Evolutionary conservation across 352 stramenopile genomes (phyloP).

Genomic region (Pythium rishiriense): DNA sequence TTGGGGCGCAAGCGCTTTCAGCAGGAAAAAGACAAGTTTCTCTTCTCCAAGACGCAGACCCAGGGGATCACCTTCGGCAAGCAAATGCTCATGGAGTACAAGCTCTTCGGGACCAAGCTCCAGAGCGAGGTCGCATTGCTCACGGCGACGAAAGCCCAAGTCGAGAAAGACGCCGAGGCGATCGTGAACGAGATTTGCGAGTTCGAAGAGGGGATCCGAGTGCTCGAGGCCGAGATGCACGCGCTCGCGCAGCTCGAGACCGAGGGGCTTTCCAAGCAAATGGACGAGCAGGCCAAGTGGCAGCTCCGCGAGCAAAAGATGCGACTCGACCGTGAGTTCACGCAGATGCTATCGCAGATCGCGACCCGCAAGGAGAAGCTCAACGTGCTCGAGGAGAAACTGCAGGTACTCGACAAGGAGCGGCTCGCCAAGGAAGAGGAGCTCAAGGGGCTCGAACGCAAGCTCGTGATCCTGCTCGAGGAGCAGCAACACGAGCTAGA

Average conservation of each 20-base stretch:
- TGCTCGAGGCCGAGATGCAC: slow-evolving; percentile 94
- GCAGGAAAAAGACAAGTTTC: slow-evolving; percentile 92
- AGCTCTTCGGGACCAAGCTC: slow-evolving; percentile 92
- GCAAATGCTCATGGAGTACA: slow-evolving; percentile 96
- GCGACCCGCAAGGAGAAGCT: slow-evolving; percentile 91
- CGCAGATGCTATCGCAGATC: slow-evolving; percentile 93
- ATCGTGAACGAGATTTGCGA: slow-evolving; percentile 92
- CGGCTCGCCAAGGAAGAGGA: slow-evolving; percentile 92
- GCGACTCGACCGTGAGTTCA: slow-evolving; percentile 93
- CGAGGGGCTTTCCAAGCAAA: slow-evolving; percentile 66
- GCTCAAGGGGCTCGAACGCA: slow-evolving; percentile 91
- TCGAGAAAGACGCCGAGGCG: slow-evolving; percentile 88
- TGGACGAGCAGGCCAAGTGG: slow-evolving; percentile 88
- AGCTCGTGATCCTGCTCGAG: slow-evolving; percentile 94
- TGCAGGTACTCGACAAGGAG: slow-evolving; percentile 84
- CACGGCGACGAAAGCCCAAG: slow-evolving; percentile 84
- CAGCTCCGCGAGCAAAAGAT: slow-evolving; percentile 93
- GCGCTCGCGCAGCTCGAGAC: slow-evolving; percentile 90
- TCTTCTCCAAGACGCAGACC: slow-evolving; percentile 93
- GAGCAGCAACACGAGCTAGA: slow-evolving; percentile 93
- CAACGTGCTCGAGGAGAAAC: slow-evolving; percentile 80
- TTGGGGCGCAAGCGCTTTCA: slow-evolving; percentile 75
- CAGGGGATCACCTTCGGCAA: slow-evolving; percentile 94
- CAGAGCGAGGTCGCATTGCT: slow-evolving; percentile 93
- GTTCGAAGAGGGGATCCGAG: slow-evolving; percentile 91